These are phyloP conservation scores for Exophiala sp. DNA, from an alignment of 2,329 filamentous ascomycete species.

Conservation along the genomic window DNA sequence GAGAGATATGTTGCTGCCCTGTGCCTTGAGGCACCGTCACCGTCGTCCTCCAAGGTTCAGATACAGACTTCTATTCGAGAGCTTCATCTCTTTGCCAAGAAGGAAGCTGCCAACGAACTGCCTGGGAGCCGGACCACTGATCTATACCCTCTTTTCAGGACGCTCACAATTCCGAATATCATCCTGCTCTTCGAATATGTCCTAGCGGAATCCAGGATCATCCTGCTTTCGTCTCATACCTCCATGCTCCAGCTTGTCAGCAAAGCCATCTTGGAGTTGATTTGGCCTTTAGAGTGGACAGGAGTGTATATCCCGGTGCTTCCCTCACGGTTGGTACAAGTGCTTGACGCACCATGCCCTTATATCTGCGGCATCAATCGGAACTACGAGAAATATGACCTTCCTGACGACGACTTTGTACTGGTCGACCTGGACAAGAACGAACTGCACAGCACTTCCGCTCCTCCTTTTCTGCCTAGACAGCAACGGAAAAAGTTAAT, in stretches of 20 bases:
- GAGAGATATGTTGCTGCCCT: constrained; percentile 96
- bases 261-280: constrained; percentile 72
- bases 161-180: constrained; percentile 84
- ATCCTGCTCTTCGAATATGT: constrained; percentile 89
- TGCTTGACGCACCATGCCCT: constrained; percentile 87
- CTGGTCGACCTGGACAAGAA: constrained; percentile 90
- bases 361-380: constrained; percentile 96
- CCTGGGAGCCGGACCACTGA: constrained; percentile 88
- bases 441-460: constrained; percentile 74
- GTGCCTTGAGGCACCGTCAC: constrained; percentile 89
- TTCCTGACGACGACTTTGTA: constrained; percentile 93
- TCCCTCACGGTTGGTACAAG: constrained; percentile 78
- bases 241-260: constrained; percentile 93
- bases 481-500: constrained; percentile 86
- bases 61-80: constrained; percentile 88
- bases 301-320: constrained; percentile 92
- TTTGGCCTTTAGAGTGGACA: constrained; percentile 88
- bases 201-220: constrained; percentile 87
- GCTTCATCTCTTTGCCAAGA: constrained; percentile 82
- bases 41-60: constrained; percentile 88
- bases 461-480: constrained; percentile 72
- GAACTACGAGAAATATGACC: constrained; percentile 75
- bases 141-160: constrained; percentile 85
- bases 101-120: constrained; percentile 87
- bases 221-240: constrained; percentile 90